A percentile compares a stretch with the other conserved stretches of the same genome.
These are phyloP conservation scores for Blastocystis sp. DNA, from an alignment of 352 stramenopile genomes.

Conservation along the genomic window DNA sequence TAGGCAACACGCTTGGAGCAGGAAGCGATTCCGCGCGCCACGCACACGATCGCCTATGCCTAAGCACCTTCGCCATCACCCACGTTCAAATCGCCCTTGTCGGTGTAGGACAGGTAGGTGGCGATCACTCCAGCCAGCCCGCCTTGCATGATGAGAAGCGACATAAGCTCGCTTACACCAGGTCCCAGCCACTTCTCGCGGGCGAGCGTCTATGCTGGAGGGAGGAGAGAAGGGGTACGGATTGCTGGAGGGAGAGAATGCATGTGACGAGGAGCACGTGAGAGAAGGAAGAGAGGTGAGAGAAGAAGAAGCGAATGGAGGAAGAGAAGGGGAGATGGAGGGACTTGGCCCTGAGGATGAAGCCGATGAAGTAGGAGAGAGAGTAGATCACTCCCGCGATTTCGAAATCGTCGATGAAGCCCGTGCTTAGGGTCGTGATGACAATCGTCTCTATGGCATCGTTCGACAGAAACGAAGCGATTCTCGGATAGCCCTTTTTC, in stretches of 20 bases:
- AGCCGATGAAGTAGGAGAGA: constrained; percentile 34
- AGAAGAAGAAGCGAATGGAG: constrained; percentile 2
- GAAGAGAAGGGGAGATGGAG: not conserved
- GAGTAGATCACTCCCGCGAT: constrained; percentile 42
- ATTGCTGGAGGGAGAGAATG: constrained; percentile 11
- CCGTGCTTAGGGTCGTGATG: not conserved
- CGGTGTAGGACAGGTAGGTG: constrained; percentile 10
- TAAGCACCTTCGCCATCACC: not conserved
- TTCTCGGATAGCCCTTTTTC: not conserved
- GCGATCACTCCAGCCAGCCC: constrained; percentile 4
- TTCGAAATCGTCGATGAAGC: constrained; percentile 30
- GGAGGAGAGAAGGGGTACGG: not conserved
- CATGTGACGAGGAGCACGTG: constrained; percentile 35
- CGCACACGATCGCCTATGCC: constrained; percentile 1
- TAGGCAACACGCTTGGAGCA: not conserved
- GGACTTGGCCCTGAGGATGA: not conserved
- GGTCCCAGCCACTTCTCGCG: not conserved
- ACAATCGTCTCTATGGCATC: constrained; percentile 6
- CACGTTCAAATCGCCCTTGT: constrained; percentile 25
- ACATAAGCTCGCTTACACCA: not conserved
- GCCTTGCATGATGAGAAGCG: constrained; percentile 17
- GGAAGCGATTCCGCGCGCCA: constrained; percentile 8
- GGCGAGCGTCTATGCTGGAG: not conserved
- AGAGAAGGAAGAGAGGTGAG: constrained; percentile 12
- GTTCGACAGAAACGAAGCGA: not conserved